These are phyloP conservation scores for Decorospora gaudefroyi DNA, from an alignment of 2,329 filamentous ascomycete species.

Conservation along the genomic window DNA sequence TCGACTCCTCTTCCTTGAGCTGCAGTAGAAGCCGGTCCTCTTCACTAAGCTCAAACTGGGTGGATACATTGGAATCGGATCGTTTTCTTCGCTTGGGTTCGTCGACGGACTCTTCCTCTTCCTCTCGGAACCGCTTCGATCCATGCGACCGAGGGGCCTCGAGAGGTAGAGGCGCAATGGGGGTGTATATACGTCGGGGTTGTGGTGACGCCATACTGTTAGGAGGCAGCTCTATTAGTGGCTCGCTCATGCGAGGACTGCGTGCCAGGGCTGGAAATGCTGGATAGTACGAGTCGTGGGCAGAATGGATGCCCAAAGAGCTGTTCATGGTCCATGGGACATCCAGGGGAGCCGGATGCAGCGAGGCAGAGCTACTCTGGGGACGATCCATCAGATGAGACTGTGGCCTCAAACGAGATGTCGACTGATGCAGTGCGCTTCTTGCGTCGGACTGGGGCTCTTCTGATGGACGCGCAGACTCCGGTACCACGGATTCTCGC, in stretches of 20 bases:
- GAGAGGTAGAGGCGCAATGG: slow-evolving; percentile 52
- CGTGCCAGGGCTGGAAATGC: slow-evolving; percentile 26
- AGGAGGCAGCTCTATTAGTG: slow-evolving; percentile 33
- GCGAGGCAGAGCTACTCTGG: slow-evolving; percentile 52
- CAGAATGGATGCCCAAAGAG: slow-evolving; percentile 49
- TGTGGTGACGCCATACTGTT: slow-evolving; percentile 44
- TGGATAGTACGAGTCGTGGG: slow-evolving; percentile 43
- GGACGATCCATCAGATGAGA: slow-evolving; percentile 36
- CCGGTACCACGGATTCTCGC: slow-evolving; percentile 29
- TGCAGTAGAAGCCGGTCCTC: slow-evolving; percentile 57
- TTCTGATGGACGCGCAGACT: slow-evolving; percentile 27
- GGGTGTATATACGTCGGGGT: slow-evolving; percentile 50
- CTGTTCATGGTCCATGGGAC: slow-evolving; percentile 48
- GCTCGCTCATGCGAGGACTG: slow-evolving; percentile 43
- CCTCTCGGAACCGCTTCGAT: slow-evolving; percentile 48
- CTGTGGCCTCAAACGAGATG: slow-evolving; percentile 14
- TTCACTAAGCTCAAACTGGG: slow-evolving; percentile 53
- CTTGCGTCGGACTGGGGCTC: slow-evolving; percentile 24
- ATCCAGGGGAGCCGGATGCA: slow-evolving; percentile 46
- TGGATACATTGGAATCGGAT: slow-evolving; percentile 43
- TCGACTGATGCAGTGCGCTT: slow-evolving; percentile 14
- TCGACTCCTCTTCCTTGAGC: slow-evolving; percentile 57
- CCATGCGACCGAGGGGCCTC: slow-evolving; percentile 36
- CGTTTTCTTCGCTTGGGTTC: slow-evolving; percentile 50
- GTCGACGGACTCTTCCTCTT: slow-evolving; percentile 40